Percentiles rank a stretch among this genome's conserved stretches.
Conservation (phyloP, 169 alveolate genomes). For the Plasmodium malariae region DNA sequence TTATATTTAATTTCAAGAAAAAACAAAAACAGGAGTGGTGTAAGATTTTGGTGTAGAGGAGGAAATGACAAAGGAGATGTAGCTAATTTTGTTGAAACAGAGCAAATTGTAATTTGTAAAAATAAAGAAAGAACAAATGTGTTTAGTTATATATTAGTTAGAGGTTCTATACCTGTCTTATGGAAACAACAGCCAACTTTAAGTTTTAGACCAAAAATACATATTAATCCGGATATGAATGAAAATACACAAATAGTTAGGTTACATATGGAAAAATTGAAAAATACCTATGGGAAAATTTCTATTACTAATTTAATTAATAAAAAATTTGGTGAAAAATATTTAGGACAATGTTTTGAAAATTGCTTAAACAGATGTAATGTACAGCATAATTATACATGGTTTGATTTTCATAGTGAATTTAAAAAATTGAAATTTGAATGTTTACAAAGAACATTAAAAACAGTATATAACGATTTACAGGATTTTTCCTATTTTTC, state of each 20-base stretch:
- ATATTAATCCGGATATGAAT: conserved; percentile 28
- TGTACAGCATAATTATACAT: conserved; percentile 45
- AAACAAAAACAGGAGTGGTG: conserved; percentile 93
- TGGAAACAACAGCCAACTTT: conserved; percentile 92
- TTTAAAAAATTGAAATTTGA: conserved; percentile 55
- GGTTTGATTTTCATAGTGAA: conserved; percentile 76
- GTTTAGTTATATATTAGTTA: conserved; percentile 86
- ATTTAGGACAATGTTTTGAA: conserved; percentile 71
- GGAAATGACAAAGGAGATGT: conserved; percentile 95
- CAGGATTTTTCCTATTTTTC: conserved; percentile 58
- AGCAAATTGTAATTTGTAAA: conserved; percentile 88
- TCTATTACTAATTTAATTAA: conserved; percentile 75
- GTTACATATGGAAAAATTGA: conserved; percentile 74
- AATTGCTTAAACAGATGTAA: conserved; percentile 37
- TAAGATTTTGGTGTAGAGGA: conserved; percentile 96
- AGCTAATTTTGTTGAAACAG: conserved; percentile 97
- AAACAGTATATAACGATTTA: conserved; percentile 46
- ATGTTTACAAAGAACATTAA: conserved; percentile 18
- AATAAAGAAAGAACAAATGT: conserved; percentile 79
- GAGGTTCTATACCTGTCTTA: conserved; percentile 98
- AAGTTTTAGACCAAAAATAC: conserved; percentile 56
- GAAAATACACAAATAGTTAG: conserved; percentile 48
- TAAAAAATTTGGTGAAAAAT: conserved; percentile 59
- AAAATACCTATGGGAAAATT: conserved; percentile 60
- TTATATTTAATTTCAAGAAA: conserved; percentile 88